Conservation (phyloP, 2,329 filamentous ascomycete species). For the Diaporthe sp. region DNA sequence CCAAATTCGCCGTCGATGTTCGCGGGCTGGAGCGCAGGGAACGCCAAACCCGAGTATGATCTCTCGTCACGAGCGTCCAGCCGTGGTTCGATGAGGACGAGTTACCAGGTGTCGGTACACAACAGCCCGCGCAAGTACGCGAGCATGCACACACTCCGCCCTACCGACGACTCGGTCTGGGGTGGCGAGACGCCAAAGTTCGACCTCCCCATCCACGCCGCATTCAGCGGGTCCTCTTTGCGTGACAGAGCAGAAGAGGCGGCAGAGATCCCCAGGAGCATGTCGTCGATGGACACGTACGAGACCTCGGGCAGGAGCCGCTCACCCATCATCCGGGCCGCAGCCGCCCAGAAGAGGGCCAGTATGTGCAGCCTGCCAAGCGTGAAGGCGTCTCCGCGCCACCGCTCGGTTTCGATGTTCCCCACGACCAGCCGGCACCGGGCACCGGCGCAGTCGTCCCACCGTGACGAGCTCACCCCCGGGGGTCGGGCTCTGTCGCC, state of each 20-base stretch:
- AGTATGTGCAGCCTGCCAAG: slow-evolving; percentile 45
- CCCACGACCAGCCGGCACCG: slow-evolving; percentile 26
- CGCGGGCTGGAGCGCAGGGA: slow-evolving; percentile 40
- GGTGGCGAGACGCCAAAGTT: slow-evolving; percentile 14
- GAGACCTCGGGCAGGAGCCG: slow-evolving; percentile 42
- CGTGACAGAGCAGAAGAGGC: background rate
- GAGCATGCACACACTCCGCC: slow-evolving; percentile 51
- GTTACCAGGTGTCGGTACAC: slow-evolving; percentile 39
- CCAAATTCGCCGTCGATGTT: slow-evolving; percentile 46
- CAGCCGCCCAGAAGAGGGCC: slow-evolving; percentile 40
- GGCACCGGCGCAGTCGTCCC: background rate
- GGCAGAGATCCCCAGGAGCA: slow-evolving; percentile 45
- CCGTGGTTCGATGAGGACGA: slow-evolving; percentile 27
- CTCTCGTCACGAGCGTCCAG: slow-evolving; percentile 22
- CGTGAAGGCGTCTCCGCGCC: slow-evolving; percentile 27
- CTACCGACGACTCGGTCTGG: slow-evolving; percentile 39
- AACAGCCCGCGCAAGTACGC: slow-evolving; percentile 50
- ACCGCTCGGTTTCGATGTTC: slow-evolving; percentile 37
- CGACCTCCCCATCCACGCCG: slow-evolving; percentile 14
- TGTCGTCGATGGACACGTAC: slow-evolving; percentile 53
- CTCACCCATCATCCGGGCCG: slow-evolving; percentile 40
- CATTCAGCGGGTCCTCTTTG: background rate
- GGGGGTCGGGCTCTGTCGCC: slow-evolving; percentile 11
- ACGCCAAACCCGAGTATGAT: slow-evolving; percentile 27
- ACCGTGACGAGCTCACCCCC: background rate